Base-by-base conservation (phyloP, 2,329 filamentous ascomycete genomes). In the Chaetomiaceae sp. region DNA sequence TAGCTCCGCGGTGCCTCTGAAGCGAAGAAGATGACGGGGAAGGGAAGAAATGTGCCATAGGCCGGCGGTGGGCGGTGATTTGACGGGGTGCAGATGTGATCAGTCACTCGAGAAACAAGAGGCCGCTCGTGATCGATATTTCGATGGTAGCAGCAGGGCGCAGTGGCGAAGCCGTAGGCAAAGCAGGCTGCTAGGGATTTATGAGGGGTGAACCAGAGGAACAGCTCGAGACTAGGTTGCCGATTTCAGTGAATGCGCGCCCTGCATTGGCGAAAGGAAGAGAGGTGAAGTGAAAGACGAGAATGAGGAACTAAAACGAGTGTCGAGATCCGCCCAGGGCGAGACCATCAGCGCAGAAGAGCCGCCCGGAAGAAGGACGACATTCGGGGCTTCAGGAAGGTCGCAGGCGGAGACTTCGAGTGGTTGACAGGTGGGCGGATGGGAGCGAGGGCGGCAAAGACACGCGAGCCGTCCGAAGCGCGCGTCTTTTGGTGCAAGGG, bases 381-480 rank as follows among this genome's bases (percentile, higher is more conserved):
- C 58, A 63, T 56, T 56, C 54, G 57, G 34, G 56, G 59, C 59
- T 51, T 63, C 59, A 63, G 56, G 53, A 63, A 52, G 56, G 43
- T 59, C 44, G 50, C 48, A 55, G 38, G 54, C 50, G 51, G 47
- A 47, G 51, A 57, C 59, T 53, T 59, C 55, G 62, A 64, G 60
- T 63, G 62, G 62, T 61, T 57, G 61, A 61, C 55, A 62, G 47
- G 40, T 29, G 50, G 53, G 47, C 55, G 58, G 53, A 59, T 44
- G 25, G 46, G 56, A 44, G 50, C 29, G 43, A 55, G 54, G 62
- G 62, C 62, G 61, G 61, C 62, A 64, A 63, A 63, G 58, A 64
- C 58, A 63, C 62, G 62, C 61, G 62, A 62, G 55, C 61, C 51
- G 55, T 56, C 47, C 54, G 61, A 63, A 63, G 61, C 61, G 61